These are phyloP conservation scores for Penicillium cosmopolitanum DNA, from an alignment of 495 filamentous ascomycete genomes.

Conservation along the genomic window DNA sequence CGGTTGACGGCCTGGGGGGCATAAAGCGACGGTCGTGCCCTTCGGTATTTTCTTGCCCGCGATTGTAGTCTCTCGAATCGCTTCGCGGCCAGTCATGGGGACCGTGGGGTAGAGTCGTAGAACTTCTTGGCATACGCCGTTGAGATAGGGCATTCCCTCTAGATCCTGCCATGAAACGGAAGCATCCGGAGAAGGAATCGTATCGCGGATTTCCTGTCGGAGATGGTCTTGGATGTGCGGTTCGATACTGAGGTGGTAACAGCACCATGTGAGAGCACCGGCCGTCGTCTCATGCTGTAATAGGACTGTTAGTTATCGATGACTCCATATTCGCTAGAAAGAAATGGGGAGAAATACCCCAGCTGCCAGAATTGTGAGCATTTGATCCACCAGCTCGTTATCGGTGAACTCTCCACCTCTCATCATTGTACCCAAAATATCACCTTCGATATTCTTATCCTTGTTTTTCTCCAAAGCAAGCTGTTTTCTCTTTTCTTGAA, in stretches of 20 bases:
- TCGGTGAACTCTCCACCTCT: slow-evolving; percentile 59
- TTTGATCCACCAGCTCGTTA: slow-evolving; percentile 55
- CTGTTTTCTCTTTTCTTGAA: slow-evolving; percentile 60
- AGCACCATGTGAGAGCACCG: slow-evolving; percentile 55
- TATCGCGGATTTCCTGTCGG: slow-evolving; percentile 49
- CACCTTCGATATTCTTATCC: slow-evolving; percentile 59
- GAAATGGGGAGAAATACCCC: slow-evolving; percentile 26
- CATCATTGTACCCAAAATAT: slow-evolving; percentile 67
- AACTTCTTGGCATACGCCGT: slow-evolving; percentile 56
- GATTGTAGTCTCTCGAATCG: slow-evolving; percentile 49
- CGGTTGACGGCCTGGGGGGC: slow-evolving; percentile 48
- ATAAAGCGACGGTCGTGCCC: slow-evolving; percentile 48
- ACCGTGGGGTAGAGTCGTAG: slow-evolving; percentile 56
- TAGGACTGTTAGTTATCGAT: slow-evolving; percentile 7
- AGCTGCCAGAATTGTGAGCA: slow-evolving; percentile 59
- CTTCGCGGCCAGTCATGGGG: slow-evolving; percentile 51
- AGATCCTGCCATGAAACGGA: slow-evolving; percentile 41
- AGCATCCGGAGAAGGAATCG: slow-evolving; percentile 38
- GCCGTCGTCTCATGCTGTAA: slow-evolving; percentile 57
- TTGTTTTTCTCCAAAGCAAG: slow-evolving; percentile 60
- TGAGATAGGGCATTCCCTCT: slow-evolving; percentile 54
- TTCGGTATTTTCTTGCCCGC: slow-evolving; percentile 47
- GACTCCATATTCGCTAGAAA: slow-evolving; percentile 7
- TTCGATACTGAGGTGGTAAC: slow-evolving; percentile 51
- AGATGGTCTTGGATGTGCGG: slow-evolving; percentile 50